Conservation (phyloP, 257 asterid species). For the Solanum piurae region DNA sequence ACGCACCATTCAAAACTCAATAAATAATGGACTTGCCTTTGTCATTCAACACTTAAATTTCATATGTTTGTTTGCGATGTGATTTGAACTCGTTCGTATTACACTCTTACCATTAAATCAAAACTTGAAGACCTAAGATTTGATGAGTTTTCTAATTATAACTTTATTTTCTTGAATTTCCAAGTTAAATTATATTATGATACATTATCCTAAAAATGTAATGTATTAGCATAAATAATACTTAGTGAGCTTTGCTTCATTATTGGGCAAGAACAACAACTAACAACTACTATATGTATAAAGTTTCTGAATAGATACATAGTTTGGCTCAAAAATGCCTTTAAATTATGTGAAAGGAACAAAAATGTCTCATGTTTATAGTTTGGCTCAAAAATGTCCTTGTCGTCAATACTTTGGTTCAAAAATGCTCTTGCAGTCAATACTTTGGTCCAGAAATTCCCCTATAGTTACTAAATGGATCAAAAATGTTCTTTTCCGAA, state of each 20-base stretch:
- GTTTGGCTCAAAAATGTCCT: no score
- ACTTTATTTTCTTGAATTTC: background rate
- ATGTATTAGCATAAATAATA: background rate
- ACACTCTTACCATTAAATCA: background rate
- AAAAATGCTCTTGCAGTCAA: no score
- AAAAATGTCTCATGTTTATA: no score
- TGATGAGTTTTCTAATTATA: background rate
- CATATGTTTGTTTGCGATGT: background rate
- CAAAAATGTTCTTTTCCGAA: no score
- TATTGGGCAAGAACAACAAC: background rate
- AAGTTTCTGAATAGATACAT: background rate
- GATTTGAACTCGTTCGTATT: background rate
- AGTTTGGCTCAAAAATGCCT: no score
- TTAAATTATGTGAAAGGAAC: no score
- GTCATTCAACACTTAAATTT: background rate
- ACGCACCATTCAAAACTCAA: background rate
- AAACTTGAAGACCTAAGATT: background rate
- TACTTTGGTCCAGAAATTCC: no score
- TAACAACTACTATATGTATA: background rate
- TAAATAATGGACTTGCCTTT: background rate
- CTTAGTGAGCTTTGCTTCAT: background rate
- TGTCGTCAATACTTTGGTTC: no score
- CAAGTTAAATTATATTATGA: background rate
- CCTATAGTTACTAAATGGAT: no score
- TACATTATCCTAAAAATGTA: background rate